Conservation (phyloP, 805 yeast species). For the Suhomyces sp. region DNA sequence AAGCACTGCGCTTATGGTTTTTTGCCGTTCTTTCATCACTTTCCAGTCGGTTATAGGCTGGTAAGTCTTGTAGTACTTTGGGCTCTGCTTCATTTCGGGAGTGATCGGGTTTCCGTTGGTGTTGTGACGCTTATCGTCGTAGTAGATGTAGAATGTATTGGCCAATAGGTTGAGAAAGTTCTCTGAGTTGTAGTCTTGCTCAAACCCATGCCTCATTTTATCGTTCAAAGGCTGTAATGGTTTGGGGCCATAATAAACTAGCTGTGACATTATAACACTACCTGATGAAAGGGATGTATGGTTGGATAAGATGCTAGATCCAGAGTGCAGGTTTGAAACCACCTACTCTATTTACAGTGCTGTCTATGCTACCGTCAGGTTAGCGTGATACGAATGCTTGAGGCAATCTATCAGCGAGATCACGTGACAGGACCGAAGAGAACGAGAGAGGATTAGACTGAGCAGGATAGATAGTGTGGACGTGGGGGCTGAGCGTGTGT, state of each 20-base stretch:
- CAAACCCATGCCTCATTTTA: constrained; percentile 63
- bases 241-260: constrained; percentile 27
- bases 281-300: neutral
- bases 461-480: neutral
- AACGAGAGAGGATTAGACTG: neutral
- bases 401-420: neutral
- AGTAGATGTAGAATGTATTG: constrained; percentile 75
- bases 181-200: constrained; percentile 56
- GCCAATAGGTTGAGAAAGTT: constrained; percentile 55
- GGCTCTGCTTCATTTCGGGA: constrained; percentile 46
- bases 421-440: neutral
- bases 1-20: constrained; percentile 90
- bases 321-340: neutral
- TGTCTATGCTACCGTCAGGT: neutral
- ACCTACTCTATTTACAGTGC: neutral
- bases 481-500: neutral
- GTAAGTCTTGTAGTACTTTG: constrained; percentile 44
- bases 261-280: neutral
- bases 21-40: constrained; percentile 81
- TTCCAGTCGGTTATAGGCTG: constrained; percentile 90
- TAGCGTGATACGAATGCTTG: neutral
- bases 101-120: constrained; percentile 81
- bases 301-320: neutral
- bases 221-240: constrained; percentile 50
- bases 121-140: constrained; percentile 87